Base-by-base conservation (phyloP, 768 basidiomycete genomes). In the Suillus luteus region DNA sequence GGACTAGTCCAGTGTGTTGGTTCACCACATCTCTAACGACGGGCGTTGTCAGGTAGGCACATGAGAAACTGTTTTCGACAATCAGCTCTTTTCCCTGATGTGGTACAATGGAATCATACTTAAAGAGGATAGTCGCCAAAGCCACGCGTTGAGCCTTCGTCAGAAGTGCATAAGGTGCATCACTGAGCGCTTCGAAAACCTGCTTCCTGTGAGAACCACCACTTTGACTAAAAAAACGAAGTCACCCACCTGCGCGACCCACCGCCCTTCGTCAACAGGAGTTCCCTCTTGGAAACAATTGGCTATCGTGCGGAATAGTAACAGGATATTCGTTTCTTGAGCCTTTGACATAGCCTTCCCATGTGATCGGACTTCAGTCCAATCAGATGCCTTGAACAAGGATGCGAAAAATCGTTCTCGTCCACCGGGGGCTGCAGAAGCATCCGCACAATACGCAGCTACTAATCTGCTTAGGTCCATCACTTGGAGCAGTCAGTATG, bases 391-490 rank as follows among this genome's bases (percentile, higher is more conserved):
- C 61, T 78, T 79, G 74, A 94, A 86, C 12, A 96, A 73, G 1
- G 84, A 77, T 22, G 85, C 80, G 24, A 91, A 81, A 72, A 91
- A 87, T 22, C 74, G 75, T 44, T 83, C 79, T 59, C 82, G 81
- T 60, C 82, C 66, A 54, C 73, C 80, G 1, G 82, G 68, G 5
- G 74, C 66, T 3, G 81, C 76, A 64, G 88, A 82, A 2, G 83
- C 77, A 8, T 83, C 80, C 0, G 88, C 84, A 57, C 82, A 84
- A 71, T 83, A 89, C 2, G 85, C 91, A 22, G 86, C 79, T 17
- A 96, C 74, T 44, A 96, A 80, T 46, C 97, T 88, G 59, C 86
- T 82, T 14, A 98, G 83, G 71, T 99, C 96, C 70, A 99, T 86
- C 14, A 96, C 93, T 94, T 67, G 12, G 43, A 62, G 55, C 14